phyloP scores from a whole-genome alignment of 2,329 filamentous ascomycete species.

The Fusarium citri region DNA sequence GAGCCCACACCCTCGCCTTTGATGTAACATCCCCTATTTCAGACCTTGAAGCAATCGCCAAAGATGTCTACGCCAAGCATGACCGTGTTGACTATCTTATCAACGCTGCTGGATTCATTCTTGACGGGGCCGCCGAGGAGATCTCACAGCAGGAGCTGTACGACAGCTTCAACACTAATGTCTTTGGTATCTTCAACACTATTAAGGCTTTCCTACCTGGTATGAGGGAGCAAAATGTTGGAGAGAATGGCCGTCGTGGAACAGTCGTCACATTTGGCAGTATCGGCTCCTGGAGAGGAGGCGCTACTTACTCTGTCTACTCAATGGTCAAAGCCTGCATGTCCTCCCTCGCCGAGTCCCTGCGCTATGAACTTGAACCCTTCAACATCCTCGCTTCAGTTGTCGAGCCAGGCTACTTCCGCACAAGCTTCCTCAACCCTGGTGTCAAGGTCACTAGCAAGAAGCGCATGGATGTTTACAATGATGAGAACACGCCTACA shows the following conservation, averaged over 20 bases:
- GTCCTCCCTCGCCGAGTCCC: conserved; percentile 58
- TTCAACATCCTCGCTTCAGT: conserved; percentile 58
- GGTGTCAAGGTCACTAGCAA: conserved; percentile 45
- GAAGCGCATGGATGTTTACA: conserved; percentile 51
- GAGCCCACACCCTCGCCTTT: conserved; percentile 58
- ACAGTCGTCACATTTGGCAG: conserved; percentile 60
- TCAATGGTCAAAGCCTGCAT: conserved; percentile 60
- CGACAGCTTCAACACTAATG: conserved; percentile 62
- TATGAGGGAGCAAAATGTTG: conserved; percentile 54
- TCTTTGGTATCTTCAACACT: conserved; percentile 63
- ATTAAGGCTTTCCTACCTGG: conserved; percentile 61
- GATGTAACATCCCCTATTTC: conserved; percentile 58
- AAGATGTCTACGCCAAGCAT: conserved; percentile 48
- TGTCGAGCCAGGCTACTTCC: conserved; percentile 66
- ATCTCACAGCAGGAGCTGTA: conserved; percentile 52
- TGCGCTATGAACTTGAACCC: conserved; percentile 57
- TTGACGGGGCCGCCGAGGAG: conserved; percentile 58
- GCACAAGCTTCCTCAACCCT: conserved; percentile 60
- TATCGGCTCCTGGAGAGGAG: conserved; percentile 57
- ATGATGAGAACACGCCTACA: conserved; percentile 47
- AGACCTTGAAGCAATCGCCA: conserved; percentile 52
- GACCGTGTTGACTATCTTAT: conserved; percentile 61
- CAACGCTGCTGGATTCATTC: conserved; percentile 60
- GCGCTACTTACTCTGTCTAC: conserved; percentile 54
- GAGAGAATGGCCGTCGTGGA: conserved; percentile 40